Conservation (phyloP, 345 rosid genomes). For the Pugionium dolabratum region DNA sequence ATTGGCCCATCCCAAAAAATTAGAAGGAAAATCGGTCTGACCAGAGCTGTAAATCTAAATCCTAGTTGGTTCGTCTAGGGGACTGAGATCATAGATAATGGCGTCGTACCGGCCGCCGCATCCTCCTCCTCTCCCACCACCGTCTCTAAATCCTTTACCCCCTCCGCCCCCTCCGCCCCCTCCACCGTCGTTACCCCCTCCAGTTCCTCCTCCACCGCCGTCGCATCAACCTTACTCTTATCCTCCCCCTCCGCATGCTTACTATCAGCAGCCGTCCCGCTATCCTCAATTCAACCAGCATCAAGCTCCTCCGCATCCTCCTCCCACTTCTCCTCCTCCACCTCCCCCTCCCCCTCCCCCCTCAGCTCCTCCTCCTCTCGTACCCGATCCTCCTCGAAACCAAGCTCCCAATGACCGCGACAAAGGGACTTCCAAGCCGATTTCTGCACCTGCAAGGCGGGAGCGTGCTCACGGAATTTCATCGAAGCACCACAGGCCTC, state of each 20-base stretch:
- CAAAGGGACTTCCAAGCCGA: slow-evolving; percentile 35
- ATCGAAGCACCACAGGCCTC: slow-evolving; percentile 52
- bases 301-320: slow-evolving; percentile 56
- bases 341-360: slow-evolving; percentile 96
- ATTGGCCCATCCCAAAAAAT: slow-evolving; percentile 14
- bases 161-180: slow-evolving; percentile 46
- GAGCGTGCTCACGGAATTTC: slow-evolving; percentile 52
- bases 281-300: slow-evolving; percentile 58
- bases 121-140: slow-evolving; percentile 38
- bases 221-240: slow-evolving; percentile 68
- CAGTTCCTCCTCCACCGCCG: slow-evolving; percentile 56
- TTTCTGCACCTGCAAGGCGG: slow-evolving; percentile 42
- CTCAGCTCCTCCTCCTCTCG: slow-evolving; percentile 77
- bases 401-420: slow-evolving; percentile 56
- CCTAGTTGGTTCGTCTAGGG: neutral
- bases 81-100: slow-evolving; percentile 26
- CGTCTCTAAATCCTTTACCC: slow-evolving; percentile 52
- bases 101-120: slow-evolving; percentile 42
- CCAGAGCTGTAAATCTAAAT: neutral
- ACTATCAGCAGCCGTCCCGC: slow-evolving; percentile 57
- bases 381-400: slow-evolving; percentile 49
- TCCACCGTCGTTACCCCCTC: slow-evolving; percentile 44
- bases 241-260: slow-evolving; percentile 62
- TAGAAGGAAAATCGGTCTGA: neutral
- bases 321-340: slow-evolving; percentile 59